Conservation (phyloP, 345 rosid species). For the Dimocarpus longan region DNA sequence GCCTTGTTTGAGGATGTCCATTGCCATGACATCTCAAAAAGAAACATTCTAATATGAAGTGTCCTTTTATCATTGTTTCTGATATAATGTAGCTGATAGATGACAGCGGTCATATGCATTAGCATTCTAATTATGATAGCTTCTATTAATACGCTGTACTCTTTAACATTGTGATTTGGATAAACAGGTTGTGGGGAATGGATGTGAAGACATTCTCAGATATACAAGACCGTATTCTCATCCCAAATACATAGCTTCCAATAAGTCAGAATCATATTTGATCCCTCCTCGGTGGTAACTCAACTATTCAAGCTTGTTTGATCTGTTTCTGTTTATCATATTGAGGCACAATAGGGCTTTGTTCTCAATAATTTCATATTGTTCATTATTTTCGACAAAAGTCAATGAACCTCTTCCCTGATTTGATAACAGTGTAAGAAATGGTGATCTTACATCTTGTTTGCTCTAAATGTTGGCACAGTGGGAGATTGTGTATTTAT, state of each 20-base stretch:
- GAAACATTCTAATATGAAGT: not conserved
- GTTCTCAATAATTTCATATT: not conserved
- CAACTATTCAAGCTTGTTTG: not conserved
- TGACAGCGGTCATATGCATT: not conserved
- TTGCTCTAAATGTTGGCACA: too few species aligned
- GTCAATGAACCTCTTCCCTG: not conserved
- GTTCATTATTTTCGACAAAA: not conserved
- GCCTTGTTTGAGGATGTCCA: not conserved
- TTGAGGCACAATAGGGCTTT: not conserved
- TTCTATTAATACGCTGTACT: not conserved
- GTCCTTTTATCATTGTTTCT: not conserved
- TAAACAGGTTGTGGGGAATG: constrained; percentile 77
- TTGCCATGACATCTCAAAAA: not conserved
- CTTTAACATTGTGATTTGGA: constrained; percentile 7
- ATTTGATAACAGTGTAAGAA: not conserved
- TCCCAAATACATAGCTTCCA: constrained; percentile 28
- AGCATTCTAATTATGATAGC: not conserved
- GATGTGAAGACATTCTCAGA: constrained; percentile 74
- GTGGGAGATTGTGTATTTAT: not conserved
- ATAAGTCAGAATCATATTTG: not conserved
- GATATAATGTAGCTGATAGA: not conserved
- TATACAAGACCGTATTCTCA: constrained; percentile 50
- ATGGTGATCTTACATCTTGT: not conserved
- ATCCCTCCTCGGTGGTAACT: not conserved
- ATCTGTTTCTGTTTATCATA: not conserved